phyloP scores from a whole-genome alignment of 169 alveolate species.

The Condylostoma magnum region DNA sequence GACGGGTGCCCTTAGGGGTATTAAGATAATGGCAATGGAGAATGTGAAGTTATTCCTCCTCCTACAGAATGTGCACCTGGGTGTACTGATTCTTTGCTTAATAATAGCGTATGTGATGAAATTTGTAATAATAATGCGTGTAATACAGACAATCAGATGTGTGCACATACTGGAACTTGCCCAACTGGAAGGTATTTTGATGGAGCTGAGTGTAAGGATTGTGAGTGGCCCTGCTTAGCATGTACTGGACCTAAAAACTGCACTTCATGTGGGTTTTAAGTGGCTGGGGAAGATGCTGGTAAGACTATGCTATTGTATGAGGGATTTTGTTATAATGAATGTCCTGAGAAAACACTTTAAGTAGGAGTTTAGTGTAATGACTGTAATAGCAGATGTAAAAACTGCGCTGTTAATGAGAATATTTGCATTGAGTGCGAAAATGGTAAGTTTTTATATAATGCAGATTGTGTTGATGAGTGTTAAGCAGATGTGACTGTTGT shows the following conservation, averaged over 20 bases:
- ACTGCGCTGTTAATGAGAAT: background rate
- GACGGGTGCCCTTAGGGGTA: background rate
- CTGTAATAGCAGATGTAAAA: slow-evolving; percentile 16
- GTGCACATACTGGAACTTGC: background rate
- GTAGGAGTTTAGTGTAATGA: background rate
- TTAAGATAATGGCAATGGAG: background rate
- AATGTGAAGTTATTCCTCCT: background rate
- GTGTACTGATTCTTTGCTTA: slow-evolving; percentile 3
- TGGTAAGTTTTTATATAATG: slow-evolving; percentile 1
- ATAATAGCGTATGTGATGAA: slow-evolving; percentile 10
- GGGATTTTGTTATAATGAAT: background rate
- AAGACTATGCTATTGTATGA: slow-evolving; percentile 2
- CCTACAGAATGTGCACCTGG: slow-evolving; percentile 17
- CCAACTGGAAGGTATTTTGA: slow-evolving; percentile 9
- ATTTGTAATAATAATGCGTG: background rate
- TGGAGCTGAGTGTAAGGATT: slow-evolving; percentile 7
- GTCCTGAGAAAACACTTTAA: slow-evolving; percentile 29
- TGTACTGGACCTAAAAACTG: slow-evolving; percentile 1
- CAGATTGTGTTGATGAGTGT: background rate
- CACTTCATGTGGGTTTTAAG: background rate
- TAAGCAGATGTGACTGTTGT: background rate
- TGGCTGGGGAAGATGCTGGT: background rate
- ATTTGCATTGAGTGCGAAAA: slow-evolving; percentile 17
- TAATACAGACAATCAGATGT: background rate
- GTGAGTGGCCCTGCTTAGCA: slow-evolving; percentile 19